Evolutionary conservation across 169 alveolate species (phyloP), one percentile per base, ranked within the genome.

Genomic region (Babesia gibsoni): DNA sequence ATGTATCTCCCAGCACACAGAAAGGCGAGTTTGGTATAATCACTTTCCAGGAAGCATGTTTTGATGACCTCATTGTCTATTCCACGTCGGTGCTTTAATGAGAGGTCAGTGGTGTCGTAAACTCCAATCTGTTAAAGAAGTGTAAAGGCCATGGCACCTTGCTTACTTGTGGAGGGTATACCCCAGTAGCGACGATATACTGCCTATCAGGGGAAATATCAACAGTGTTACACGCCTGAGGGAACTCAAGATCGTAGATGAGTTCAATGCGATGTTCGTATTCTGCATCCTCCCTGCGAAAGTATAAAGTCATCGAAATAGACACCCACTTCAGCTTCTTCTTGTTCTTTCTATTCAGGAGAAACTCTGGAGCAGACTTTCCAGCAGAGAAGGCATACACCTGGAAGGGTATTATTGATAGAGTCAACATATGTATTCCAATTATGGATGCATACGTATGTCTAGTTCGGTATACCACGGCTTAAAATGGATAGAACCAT

Each of bases 181-280:
- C 70, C 9, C 92, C 92, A 18, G 89, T 82, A 36, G 87, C 86
- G 18, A 85, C 63, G 23, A 88, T 45, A 30, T 88, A 88, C 49
- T 85, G 70, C 4, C 56, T 70, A 30, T 88, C 92, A 4, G 89
- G 89, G 30, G 91, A 83, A 27, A 88, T 52, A 46, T 67, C 80
- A n/a, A 88, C 79, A 8, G 83, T 73, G 48, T 78, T 81, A 70
- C 92, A 83, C 37, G 84, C 79, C 36, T 83, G 84, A 2, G 92
- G 88, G 53, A 88, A 88, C 58, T 88, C 92, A 27, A 88, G 42
- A 68, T 88, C 92, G 52, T 88, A 89, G 46, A 88, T 78, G 27
- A 88, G 57, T 22, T 88, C 92, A 6, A 88, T 70, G 9, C 83
- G 42, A 46, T 54, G 74, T 27, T 77, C 72, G 29, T 53, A 63